phyloP scores from a whole-genome alignment of 371 early-diverging fungal species.

The Haplosporangium sp. region DNA sequence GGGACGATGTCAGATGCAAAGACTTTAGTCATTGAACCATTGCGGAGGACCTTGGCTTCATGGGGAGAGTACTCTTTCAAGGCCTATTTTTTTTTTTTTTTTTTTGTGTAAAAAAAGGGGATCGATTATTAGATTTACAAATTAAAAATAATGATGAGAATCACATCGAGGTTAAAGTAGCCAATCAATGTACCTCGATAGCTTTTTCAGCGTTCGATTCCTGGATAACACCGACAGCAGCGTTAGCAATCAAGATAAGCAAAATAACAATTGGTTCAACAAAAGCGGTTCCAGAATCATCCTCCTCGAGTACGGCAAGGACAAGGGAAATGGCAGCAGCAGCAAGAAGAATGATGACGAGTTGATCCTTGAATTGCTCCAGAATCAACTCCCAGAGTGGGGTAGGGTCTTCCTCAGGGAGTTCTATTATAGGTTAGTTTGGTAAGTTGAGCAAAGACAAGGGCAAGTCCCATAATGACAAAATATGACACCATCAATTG shows the following conservation, averaged over 20 bases:
- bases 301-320: conserved; percentile 90
- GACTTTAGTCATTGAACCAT: conserved; percentile 76
- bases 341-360: conserved; percentile 92
- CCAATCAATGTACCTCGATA: conserved; percentile 81
- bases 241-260: conserved; percentile 96
- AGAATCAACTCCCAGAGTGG: conserved; percentile 92
- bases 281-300: conserved; percentile 79
- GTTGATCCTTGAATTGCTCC: conserved; percentile 98
- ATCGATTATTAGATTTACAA: neutral
- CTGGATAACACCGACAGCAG: conserved; percentile 96
- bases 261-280: conserved; percentile 98
- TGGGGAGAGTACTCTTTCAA: conserved; percentile 95
- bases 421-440: conserved; percentile 59
- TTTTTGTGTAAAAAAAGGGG: neutral
- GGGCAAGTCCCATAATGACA: neutral
- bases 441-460: neutral
- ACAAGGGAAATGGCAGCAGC: conserved; percentile 95
- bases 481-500: conserved; percentile 12
- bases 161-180: neutral
- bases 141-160: neutral
- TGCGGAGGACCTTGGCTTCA: conserved; percentile 91
- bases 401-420: conserved; percentile 88
- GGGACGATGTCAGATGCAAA: conserved; percentile 90
- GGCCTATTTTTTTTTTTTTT: conserved; percentile 63
- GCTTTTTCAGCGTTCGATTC: conserved; percentile 97